A percentile compares a stretch with the other conserved stretches of the same genome.
These are phyloP conservation scores for Sugiyamaella qingdaonensis DNA, from an alignment of 805 yeast genomes.

Conservation along the genomic window DNA sequence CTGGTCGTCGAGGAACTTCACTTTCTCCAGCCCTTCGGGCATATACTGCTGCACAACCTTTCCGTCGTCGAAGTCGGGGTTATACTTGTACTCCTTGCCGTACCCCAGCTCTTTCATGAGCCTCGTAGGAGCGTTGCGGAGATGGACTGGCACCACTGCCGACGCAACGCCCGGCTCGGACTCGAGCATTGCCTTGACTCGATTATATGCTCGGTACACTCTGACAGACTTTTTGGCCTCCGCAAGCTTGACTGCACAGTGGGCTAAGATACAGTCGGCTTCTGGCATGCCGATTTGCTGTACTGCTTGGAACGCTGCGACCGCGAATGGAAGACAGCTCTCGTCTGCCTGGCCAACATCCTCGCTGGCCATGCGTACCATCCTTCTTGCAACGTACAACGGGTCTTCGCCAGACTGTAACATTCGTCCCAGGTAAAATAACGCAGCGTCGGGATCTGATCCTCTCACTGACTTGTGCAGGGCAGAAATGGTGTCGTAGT, in stretches of 20 bases:
- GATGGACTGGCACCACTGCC: conserved; percentile 61
- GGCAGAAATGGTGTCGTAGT: conserved; percentile 93
- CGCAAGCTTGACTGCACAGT: conserved; percentile 88
- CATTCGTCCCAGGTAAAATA: conserved; percentile 86
- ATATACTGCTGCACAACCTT: conserved; percentile 61
- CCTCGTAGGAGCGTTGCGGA: conserved; percentile 91
- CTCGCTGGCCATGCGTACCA: conserved; percentile 93
- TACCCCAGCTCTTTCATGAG: conserved; percentile 88
- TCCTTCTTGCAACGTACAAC: conserved; percentile 77
- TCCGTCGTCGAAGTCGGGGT: conserved; percentile 75
- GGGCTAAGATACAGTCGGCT: conserved; percentile 82
- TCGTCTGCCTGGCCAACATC: conserved; percentile 88
- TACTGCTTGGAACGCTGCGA: conserved; percentile 79
- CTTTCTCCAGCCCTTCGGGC: conserved; percentile 54
- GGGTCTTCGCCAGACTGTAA: conserved; percentile 93
- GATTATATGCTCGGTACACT: conserved; percentile 74
- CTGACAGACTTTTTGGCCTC: conserved; percentile 81
- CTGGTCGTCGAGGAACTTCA: conserved; percentile 48
- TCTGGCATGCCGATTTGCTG: conserved; percentile 94
- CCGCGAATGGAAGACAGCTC: conserved; percentile 77
- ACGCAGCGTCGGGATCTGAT: conserved; percentile 80
- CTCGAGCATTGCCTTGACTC: conserved; percentile 54
- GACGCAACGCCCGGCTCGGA: conserved; percentile 56
- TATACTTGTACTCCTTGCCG: conserved; percentile 80
- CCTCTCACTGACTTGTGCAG: conserved; percentile 93